Percentiles rank a stretch among this genome's conserved stretches.
These are phyloP conservation scores for Syzygium jambos DNA, from an alignment of 345 rosid species.

Conservation along the genomic window DNA sequence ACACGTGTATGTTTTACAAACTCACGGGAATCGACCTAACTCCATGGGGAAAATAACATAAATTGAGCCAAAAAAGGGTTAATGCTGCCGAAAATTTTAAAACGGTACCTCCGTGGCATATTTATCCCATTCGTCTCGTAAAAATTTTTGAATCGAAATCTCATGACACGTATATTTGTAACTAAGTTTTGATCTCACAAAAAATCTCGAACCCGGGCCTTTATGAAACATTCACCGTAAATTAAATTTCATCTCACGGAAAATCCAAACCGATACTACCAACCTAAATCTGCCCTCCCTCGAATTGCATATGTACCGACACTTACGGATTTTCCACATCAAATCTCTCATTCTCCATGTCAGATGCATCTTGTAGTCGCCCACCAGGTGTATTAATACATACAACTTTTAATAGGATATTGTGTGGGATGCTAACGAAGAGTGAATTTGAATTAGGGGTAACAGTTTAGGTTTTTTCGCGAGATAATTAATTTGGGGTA, in stretches of 20 bases:
- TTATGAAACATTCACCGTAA: not conserved
- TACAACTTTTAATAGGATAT: rapidly evolving
- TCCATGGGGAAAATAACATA: not conserved
- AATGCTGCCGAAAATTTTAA: not conserved
- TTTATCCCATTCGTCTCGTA: not conserved
- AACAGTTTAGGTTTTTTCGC: rapidly evolving
- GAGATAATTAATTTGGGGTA: not conserved
- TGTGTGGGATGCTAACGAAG: not conserved
- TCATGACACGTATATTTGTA: not conserved
- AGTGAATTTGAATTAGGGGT: not conserved
- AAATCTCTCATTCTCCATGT: not conserved
- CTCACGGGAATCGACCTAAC: not conserved
- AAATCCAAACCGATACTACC: not conserved
- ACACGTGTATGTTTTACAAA: not conserved
- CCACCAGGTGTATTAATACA: not conserved
- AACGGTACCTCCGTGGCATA: not conserved
- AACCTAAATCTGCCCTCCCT: rapidly evolving
- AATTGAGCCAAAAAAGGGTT: not conserved
- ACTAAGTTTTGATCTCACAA: not conserved
- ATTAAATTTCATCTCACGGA: not conserved
- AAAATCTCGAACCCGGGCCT: not conserved
- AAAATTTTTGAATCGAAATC: rapidly evolving
- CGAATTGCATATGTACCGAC: not conserved
- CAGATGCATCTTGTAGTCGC: not conserved
- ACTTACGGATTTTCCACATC: not conserved